Evolutionary conservation across 257 asterid species (phyloP).

Genomic region (Nyctanthes arbortristis): DNA sequence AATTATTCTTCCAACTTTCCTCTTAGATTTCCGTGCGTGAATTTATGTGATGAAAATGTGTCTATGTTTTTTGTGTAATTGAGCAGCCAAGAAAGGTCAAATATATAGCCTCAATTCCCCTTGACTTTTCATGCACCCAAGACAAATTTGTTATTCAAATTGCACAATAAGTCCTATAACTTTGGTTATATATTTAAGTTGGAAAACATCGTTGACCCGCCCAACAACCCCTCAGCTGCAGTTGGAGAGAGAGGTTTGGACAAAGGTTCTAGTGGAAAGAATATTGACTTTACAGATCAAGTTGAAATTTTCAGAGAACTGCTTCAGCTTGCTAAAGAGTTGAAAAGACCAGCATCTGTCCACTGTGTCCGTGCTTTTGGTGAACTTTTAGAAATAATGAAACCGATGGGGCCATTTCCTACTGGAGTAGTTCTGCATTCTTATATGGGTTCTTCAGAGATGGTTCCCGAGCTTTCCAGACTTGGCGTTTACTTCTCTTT

Average conservation of each 20-base stretch:
- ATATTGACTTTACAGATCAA: slow-evolving; percentile 76
- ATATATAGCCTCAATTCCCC: no score
- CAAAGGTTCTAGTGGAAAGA: slow-evolving; percentile 70
- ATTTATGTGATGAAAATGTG: no score
- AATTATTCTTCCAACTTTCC: no score
- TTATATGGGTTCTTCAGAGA: slow-evolving; percentile 88
- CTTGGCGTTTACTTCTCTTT: slow-evolving; percentile 93
- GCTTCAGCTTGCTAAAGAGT: slow-evolving; percentile 80
- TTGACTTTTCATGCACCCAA: no score
- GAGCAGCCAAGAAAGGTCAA: no score
- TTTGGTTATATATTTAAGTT: no score
- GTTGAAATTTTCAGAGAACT: slow-evolving; percentile 70
- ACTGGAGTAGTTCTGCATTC: slow-evolving; percentile 78
- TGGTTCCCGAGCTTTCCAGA: slow-evolving; percentile 76
- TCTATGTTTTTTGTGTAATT: no score
- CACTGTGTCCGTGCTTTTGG: slow-evolving; percentile 93
- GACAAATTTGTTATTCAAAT: no score
- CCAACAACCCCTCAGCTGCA: slow-evolving; percentile 83
- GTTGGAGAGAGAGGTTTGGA: slow-evolving; percentile 97
- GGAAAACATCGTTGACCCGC: no score
- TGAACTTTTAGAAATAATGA: slow-evolving; percentile 70
- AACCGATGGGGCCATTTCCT: slow-evolving; percentile 81
- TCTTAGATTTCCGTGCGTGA: no score
- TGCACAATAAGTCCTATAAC: no score
- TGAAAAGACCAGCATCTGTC: slow-evolving; percentile 78